These are phyloP conservation scores for Torulaspora microellipsoides DNA, from an alignment of 805 yeast genomes.

Conservation along the genomic window DNA sequence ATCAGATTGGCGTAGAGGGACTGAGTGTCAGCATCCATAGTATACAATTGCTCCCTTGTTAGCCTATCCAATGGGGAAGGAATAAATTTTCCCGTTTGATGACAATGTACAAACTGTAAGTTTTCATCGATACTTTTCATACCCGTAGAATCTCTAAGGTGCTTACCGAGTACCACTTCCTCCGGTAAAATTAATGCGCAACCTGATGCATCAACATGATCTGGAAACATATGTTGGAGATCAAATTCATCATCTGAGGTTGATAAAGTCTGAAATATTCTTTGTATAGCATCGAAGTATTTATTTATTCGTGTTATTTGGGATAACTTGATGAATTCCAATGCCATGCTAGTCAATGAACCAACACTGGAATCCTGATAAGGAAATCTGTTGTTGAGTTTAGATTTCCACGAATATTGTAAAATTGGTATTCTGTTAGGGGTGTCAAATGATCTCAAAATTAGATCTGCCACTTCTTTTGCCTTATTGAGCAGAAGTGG, in stretches of 20 bases:
- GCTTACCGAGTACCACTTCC: conserved; percentile 34
- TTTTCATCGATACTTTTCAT: conserved; percentile 35
- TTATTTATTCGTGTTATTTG: conserved; percentile 46
- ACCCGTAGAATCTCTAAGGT: conserved; percentile 33
- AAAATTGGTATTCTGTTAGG: conserved; percentile 52
- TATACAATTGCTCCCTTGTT: conserved; percentile 9
- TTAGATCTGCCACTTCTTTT: conserved; percentile 43
- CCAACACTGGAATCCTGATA: conserved; percentile 38
- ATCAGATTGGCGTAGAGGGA: conserved; percentile 43
- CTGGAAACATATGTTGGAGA: conserved; percentile 43
- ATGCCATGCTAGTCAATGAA: conserved; percentile 45
- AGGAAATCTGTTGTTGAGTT: conserved; percentile 37
- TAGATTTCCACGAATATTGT: conserved; percentile 41
- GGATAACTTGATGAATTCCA: conserved; percentile 50
- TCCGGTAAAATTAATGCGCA: conserved; percentile 36
- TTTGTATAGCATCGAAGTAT: conserved; percentile 48
- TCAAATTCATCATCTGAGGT: conserved; percentile 34
- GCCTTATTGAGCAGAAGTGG: conserved; percentile 38
- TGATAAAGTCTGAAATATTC: conserved; percentile 39
- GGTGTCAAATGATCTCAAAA: conserved; percentile 54
- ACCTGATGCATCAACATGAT: conserved; percentile 47
- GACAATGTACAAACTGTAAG: conserved; percentile 35
- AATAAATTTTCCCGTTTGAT: conserved; percentile 23
- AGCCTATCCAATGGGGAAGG: conserved; percentile 9
- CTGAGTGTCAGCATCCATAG: conserved; percentile 11